Evolutionary conservation across 768 basidiomycete species (phyloP).

Genomic region (Mycena latifolia): DNA sequence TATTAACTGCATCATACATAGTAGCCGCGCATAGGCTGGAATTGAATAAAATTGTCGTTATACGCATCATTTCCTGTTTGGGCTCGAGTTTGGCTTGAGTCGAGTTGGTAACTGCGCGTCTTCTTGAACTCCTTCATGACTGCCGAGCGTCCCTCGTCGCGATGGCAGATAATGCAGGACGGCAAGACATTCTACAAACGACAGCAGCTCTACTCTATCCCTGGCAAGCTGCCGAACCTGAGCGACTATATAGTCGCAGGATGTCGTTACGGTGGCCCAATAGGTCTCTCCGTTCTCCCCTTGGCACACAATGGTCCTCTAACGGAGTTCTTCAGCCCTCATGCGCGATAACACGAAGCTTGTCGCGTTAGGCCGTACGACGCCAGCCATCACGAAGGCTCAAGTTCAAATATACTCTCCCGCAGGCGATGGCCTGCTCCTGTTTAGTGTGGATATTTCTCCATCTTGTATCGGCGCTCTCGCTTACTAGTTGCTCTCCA

Average conservation of each 20-base stretch:
- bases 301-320: slow-evolving; percentile 14
- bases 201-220: slow-evolving; percentile 86
- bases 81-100: slow-evolving; percentile 10
- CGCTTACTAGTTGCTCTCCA: slow-evolving; percentile 44
- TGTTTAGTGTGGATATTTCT: slow-evolving; percentile 77
- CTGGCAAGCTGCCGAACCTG: slow-evolving; percentile 83
- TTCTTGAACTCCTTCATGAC: neutral
- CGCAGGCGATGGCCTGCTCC: slow-evolving; percentile 78
- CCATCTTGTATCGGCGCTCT: slow-evolving; percentile 29
- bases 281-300: slow-evolving; percentile 66
- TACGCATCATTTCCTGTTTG: neutral
- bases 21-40: slow-evolving; percentile 9
- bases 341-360: slow-evolving; percentile 90
- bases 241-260: slow-evolving; percentile 85
- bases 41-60: neutral
- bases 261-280: slow-evolving; percentile 89
- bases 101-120: neutral
- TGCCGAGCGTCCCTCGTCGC: slow-evolving; percentile 77
- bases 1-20: slow-evolving; percentile 26
- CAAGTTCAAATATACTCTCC: slow-evolving; percentile 92
- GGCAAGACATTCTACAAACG: slow-evolving; percentile 90
- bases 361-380: slow-evolving; percentile 73
- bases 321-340: slow-evolving; percentile 65
- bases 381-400: slow-evolving; percentile 72
- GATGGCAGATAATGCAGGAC: slow-evolving; percentile 94